These are phyloP conservation scores for Stipa capillata DNA, from an alignment of 176 grass and related monocot genomes.

Conservation along the genomic window DNA sequence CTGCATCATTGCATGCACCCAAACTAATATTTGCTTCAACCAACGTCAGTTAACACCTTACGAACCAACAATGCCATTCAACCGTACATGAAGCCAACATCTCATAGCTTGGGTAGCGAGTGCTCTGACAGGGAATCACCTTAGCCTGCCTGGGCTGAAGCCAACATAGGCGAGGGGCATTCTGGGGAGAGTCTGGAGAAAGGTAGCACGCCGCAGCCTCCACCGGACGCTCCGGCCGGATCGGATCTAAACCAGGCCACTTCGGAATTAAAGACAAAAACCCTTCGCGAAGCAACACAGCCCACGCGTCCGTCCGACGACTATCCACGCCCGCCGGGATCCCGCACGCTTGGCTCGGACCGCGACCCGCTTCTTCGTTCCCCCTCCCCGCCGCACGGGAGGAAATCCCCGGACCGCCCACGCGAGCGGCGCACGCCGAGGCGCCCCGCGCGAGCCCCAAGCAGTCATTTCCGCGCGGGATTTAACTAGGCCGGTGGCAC, in stretches of 20 bases:
- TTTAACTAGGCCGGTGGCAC: conserved; percentile 15
- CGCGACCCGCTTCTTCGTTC: conserved; percentile 18
- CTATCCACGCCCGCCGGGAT: conserved; percentile 12
- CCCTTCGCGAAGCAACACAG: conserved; percentile 44
- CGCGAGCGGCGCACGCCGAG: too few relatives aligned
- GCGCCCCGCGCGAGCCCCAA: not conserved
- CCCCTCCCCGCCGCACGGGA: too few relatives aligned
- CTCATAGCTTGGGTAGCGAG: too few relatives aligned
- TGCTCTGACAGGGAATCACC: too few relatives aligned
- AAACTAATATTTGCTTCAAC: too few relatives aligned
- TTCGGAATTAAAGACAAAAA: conserved; percentile 57
- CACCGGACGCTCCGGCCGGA: conserved; percentile 36
- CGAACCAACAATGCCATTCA: too few relatives aligned
- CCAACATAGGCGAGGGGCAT: not conserved
- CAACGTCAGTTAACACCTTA: too few relatives aligned
- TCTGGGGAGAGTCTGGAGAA: not conserved
- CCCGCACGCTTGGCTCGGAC: conserved; percentile 35
- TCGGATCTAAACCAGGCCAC: conserved; percentile 34
- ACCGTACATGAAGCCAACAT: too few relatives aligned
- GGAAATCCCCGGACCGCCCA: not conserved
- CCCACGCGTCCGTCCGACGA: conserved; percentile 35
- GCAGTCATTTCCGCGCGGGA: not conserved
- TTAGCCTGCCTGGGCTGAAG: not conserved
- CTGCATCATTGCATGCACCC: too few relatives aligned
- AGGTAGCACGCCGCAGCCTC: conserved; percentile 17